phyloP scores from a whole-genome alignment of 2,329 filamentous ascomycete genomes.

The Coccinonectria pachysandricola region DNA sequence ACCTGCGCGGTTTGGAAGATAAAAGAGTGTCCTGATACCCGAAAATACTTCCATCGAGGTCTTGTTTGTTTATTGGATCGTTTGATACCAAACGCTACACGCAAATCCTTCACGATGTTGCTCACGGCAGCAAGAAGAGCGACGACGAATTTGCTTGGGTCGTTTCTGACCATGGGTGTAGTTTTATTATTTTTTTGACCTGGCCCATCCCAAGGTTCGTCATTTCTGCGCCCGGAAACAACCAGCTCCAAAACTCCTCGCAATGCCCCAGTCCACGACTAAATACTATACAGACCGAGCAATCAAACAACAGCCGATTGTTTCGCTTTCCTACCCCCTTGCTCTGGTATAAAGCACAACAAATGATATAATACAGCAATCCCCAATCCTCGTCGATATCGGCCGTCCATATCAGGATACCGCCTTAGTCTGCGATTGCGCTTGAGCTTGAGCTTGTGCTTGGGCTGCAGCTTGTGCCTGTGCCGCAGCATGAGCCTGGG shows the following conservation, averaged over 20 bases:
- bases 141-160: conserved; percentile 5
- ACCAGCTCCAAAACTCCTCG: conserved; percentile 27
- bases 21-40: too few relatives aligned
- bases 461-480: conserved; percentile 15
- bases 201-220: conserved; percentile 15
- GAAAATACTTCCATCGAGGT: too few relatives aligned
- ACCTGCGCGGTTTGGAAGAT: too few relatives aligned
- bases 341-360: conserved; percentile 21
- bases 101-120: too few relatives aligned
- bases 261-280: conserved; percentile 22
- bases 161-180: conserved; percentile 3
- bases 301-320: conserved; percentile 6
- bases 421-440: conserved; percentile 1
- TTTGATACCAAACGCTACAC: too few relatives aligned
- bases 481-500: conserved; percentile 20
- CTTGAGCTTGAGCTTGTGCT: conserved; percentile 13
- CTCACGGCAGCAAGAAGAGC: conserved; percentile 1
- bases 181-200: conserved; percentile 15
- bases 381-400: conserved; percentile 2
- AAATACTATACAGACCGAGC: conserved; percentile 16
- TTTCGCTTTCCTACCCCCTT: conserved; percentile 3
- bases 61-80: too few relatives aligned
- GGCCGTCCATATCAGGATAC: conserved; percentile 1
- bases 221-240: conserved; percentile 16
- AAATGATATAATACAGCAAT: conserved; percentile 17